A percentile compares a stretch with the other conserved stretches of the same genome.
Evolutionary conservation across 257 asterid species (phyloP).

Genomic region (Nicotiana tabacum): DNA sequence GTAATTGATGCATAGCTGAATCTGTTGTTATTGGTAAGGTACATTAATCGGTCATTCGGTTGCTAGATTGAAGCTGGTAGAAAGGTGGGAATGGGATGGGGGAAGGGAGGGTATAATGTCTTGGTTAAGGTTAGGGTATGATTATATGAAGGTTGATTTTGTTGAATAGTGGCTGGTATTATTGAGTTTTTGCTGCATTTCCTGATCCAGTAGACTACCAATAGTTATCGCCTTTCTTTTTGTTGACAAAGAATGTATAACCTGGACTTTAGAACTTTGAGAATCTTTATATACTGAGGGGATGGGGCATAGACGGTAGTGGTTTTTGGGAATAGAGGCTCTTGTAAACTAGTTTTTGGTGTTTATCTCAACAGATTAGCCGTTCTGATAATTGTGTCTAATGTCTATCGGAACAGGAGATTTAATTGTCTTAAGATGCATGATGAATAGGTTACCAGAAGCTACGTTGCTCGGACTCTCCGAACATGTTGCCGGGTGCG

Average conservation of each 20-base stretch:
- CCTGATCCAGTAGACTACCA: not conserved
- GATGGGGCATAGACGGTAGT: not conserved
- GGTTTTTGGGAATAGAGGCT: not conserved
- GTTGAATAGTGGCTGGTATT: not conserved
- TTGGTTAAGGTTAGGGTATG: not conserved
- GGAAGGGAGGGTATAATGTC: not conserved
- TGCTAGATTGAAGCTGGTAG: not conserved
- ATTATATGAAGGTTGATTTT: not conserved
- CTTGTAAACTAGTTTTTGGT: not conserved
- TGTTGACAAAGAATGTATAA: not conserved
- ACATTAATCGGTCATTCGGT: not conserved
- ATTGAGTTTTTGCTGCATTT: not conserved
- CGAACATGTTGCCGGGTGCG: no score
- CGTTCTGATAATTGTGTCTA: not conserved
- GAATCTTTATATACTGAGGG: not conserved
- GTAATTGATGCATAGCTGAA: not conserved
- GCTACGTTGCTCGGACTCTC: no score
- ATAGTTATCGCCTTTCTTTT: not conserved
- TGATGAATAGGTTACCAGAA: not conserved
- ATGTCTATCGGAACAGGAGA: not conserved
- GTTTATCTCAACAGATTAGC: not conserved
- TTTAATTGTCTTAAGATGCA: not conserved
- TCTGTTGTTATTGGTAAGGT: not conserved
- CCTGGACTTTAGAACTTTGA: not conserved
- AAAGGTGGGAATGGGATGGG: not conserved